Evolutionary conservation across 768 basidiomycete species (phyloP).

Genomic region (Asterophora parasitica): DNA sequence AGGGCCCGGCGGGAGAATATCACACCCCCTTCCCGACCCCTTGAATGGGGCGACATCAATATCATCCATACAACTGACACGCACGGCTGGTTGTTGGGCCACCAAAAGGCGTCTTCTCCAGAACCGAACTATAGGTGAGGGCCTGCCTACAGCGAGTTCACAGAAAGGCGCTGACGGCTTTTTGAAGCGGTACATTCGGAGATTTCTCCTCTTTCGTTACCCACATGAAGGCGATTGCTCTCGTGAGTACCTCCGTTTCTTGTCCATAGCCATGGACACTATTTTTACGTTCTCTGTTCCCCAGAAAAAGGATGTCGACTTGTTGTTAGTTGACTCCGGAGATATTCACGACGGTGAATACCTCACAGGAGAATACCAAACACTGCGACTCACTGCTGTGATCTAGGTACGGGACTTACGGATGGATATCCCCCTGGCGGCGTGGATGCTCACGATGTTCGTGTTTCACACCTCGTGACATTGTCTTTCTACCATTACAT

Average conservation of each 20-base stretch:
- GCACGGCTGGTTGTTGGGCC: conserved; percentile 68
- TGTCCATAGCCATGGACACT: neutral
- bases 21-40: conserved; percentile 57
- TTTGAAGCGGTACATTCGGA: conserved; percentile 51
- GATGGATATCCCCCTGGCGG: conserved; percentile 71
- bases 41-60: conserved; percentile 88
- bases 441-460: conserved; percentile 67
- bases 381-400: neutral
- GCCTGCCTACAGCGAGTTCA: neutral
- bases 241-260: conserved; percentile 27
- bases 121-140: conserved; percentile 64
- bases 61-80: conserved; percentile 84
- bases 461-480: neutral
- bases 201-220: conserved; percentile 79
- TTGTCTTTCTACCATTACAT: no score
- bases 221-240: conserved; percentile 73
- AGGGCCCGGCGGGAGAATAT: conserved; percentile 18
- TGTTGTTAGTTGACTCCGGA: conserved; percentile 80
- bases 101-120: conserved; percentile 67
- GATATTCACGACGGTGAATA: conserved; percentile 65
- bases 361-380: neutral
- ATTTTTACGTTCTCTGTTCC: neutral
- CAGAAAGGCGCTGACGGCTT: neutral
- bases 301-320: conserved; percentile 69
- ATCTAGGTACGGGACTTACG: conserved; percentile 66